A percentile compares a stretch with the other conserved stretches of the same genome.
Conservation (phyloP, 768 basidiomycete species). For the Termitomyces heimii region DNA sequence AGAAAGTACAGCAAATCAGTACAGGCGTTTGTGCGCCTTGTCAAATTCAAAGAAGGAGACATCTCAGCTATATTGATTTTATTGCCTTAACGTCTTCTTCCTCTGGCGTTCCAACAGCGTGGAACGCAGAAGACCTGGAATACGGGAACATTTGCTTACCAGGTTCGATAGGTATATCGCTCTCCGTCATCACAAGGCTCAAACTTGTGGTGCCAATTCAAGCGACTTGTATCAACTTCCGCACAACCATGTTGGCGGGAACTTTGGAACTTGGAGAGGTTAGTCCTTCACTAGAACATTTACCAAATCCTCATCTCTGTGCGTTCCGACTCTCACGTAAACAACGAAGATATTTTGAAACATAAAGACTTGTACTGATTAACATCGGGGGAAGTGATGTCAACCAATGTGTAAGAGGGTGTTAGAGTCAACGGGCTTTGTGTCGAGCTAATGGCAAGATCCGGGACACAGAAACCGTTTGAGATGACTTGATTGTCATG, state of each 20-base stretch:
- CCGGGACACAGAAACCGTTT: constrained; percentile 19
- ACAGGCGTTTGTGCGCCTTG: constrained; percentile 1
- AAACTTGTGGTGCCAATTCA: constrained; percentile 5
- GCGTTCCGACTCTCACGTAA: constrained; percentile 8
- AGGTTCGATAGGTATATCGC: constrained; percentile 6
- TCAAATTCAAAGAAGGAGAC: constrained; percentile 10
- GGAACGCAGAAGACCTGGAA: constrained; percentile 10
- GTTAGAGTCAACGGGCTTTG: constrained; percentile 20
- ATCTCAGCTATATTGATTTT: background rate
- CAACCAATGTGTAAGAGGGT: constrained; percentile 25
- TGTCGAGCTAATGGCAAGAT: constrained; percentile 19
- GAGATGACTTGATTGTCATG: constrained; percentile 27
- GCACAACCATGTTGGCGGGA: constrained; percentile 20
- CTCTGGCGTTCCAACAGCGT: constrained; percentile 7
- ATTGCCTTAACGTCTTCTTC: constrained; percentile 6
- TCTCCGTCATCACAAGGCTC: constrained; percentile 3
- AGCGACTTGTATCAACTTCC: constrained; percentile 19
- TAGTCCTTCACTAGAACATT: constrained; percentile 26
- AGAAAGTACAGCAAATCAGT: background rate
- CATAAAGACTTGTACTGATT: constrained; percentile 17
- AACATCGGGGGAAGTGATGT: constrained; percentile 18
- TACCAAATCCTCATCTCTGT: constrained; percentile 23
- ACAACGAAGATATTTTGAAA: constrained; percentile 15
- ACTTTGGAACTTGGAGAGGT: too few relatives aligned
- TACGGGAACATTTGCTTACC: constrained; percentile 8